Percentiles rank a stretch among this genome's conserved stretches.
Evolutionary conservation across 352 stramenopile genomes (phyloP).

Genomic region (Phytophthora lateralis): DNA sequence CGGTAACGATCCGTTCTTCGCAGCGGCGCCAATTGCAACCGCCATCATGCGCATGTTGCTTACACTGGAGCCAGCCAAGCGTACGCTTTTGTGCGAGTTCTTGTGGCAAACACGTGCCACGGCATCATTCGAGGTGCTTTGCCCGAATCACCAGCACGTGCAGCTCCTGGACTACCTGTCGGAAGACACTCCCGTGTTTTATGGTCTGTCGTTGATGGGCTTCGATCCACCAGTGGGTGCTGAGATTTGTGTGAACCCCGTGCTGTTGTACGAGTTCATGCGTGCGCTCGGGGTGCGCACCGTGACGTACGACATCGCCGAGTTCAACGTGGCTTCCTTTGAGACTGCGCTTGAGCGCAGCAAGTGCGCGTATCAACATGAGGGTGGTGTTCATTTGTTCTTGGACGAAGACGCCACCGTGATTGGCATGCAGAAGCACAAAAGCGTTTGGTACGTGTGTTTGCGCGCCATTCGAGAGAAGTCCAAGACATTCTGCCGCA

Average conservation of each 20-base stretch:
- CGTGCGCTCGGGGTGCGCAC: constrained; percentile 58
- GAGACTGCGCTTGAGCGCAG: constrained; percentile 44
- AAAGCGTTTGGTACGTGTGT: constrained; percentile 87
- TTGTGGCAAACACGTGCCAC: constrained; percentile 79
- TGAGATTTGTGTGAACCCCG: constrained; percentile 80
- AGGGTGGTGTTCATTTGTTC: constrained; percentile 80
- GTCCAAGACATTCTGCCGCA: constrained; percentile 65
- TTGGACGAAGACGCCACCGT: constrained; percentile 57
- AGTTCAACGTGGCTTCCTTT: constrained; percentile 44
- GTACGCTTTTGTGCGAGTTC: constrained; percentile 64
- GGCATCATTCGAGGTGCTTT: constrained; percentile 82
- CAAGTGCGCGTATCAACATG: constrained; percentile 62
- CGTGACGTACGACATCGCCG: constrained; percentile 59
- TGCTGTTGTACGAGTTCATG: constrained; percentile 73
- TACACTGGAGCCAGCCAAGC: constrained; percentile 41
- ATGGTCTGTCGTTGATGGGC: constrained; percentile 68
- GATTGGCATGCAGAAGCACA: constrained; percentile 88
- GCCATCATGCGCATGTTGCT: constrained; percentile 48
- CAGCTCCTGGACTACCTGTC: constrained; percentile 70
- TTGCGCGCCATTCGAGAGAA: constrained; percentile 88
- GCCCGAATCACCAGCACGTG: constrained; percentile 75
- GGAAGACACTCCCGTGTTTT: constrained; percentile 82
- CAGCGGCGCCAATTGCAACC: constrained; percentile 54
- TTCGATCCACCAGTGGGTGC: constrained; percentile 36
- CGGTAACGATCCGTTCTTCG: constrained; percentile 52